A percentile compares a stretch with the other conserved stretches of the same genome.
phyloP scores from a whole-genome alignment of 441 rosid genomes.

The Dalechampia spathulata region DNA sequence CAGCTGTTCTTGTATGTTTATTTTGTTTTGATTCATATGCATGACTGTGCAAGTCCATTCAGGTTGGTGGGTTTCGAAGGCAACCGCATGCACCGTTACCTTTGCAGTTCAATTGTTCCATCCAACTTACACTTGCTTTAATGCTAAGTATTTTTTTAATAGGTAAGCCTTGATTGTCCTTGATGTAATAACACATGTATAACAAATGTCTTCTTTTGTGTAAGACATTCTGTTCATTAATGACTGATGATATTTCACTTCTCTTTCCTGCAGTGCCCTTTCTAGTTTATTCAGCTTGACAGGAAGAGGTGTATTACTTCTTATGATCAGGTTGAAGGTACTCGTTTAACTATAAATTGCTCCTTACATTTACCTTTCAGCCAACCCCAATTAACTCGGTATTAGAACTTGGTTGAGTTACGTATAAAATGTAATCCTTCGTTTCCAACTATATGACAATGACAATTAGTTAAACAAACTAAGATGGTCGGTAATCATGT shows the following conservation, averaged over 20 bases:
- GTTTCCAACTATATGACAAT: too few relatives aligned
- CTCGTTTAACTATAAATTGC: neutral
- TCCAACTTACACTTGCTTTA: constrained; percentile 55
- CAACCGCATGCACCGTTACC: constrained; percentile 37
- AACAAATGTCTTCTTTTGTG: too few relatives aligned
- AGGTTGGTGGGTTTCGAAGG: constrained; percentile 37
- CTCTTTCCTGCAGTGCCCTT: constrained; percentile 47
- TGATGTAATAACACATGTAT: neutral
- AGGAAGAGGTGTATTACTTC: constrained; percentile 8
- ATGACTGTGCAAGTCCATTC: constrained; percentile 11
- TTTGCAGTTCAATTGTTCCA: constrained; percentile 43
- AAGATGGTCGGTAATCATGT: too few relatives aligned
- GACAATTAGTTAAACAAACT: too few relatives aligned
- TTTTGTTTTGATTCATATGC: neutral
- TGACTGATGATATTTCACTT: too few relatives aligned
- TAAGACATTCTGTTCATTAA: neutral
- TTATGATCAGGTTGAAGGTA: constrained; percentile 22
- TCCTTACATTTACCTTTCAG: too few relatives aligned
- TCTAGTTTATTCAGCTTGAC: constrained; percentile 44
- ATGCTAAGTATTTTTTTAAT: constrained; percentile 58
- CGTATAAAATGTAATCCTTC: too few relatives aligned
- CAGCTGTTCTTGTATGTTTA: neutral
- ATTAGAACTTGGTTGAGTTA: too few relatives aligned
- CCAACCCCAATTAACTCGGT: too few relatives aligned
- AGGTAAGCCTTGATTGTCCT: constrained; percentile 38